Percentiles rank a stretch among this genome's conserved stretches.
Evolutionary conservation across 139 green algal species (phyloP).

Genomic region (Desmodesmus armatus): DNA sequence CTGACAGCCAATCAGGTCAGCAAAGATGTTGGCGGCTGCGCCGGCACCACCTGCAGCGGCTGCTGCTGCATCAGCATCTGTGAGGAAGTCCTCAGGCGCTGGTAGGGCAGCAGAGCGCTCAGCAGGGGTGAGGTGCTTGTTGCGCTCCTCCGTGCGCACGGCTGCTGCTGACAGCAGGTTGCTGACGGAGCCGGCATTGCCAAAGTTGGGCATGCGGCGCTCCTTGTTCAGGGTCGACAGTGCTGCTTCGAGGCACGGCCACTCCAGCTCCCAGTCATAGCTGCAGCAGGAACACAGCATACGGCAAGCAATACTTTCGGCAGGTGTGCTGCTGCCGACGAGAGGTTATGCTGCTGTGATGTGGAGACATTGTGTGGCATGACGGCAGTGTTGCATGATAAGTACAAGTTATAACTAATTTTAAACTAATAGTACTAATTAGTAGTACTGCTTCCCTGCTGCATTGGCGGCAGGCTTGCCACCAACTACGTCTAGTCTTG

Average conservation of each 20-base stretch:
- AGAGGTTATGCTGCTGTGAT: no score
- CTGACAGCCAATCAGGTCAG: constrained; percentile 59
- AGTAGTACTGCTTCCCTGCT: no score
- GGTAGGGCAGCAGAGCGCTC: constrained; percentile 33
- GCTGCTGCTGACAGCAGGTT: constrained; percentile 57
- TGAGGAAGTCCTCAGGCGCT: constrained; percentile 51
- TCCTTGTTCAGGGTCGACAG: no score
- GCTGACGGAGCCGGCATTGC: constrained; percentile 61
- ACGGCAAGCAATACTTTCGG: no score
- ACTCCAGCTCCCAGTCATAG: constrained; percentile 49
- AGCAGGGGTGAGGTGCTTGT: neutral
- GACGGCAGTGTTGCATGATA: no score
- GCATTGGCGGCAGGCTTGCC: no score
- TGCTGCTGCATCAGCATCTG: neutral
- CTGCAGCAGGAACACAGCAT: neutral
- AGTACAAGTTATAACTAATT: no score
- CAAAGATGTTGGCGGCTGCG: constrained; percentile 41
- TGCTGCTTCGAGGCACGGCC: constrained; percentile 37
- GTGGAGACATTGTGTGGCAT: no score
- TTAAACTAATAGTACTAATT: no score
- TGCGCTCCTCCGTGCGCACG: neutral
- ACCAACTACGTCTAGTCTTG: no score
- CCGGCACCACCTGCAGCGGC: neutral
- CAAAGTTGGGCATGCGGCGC: no score
- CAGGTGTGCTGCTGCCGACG: no score